Base-by-base conservation (phyloP, 352 stramenopile genomes). In the Pythium vanterpoolii region DNA sequence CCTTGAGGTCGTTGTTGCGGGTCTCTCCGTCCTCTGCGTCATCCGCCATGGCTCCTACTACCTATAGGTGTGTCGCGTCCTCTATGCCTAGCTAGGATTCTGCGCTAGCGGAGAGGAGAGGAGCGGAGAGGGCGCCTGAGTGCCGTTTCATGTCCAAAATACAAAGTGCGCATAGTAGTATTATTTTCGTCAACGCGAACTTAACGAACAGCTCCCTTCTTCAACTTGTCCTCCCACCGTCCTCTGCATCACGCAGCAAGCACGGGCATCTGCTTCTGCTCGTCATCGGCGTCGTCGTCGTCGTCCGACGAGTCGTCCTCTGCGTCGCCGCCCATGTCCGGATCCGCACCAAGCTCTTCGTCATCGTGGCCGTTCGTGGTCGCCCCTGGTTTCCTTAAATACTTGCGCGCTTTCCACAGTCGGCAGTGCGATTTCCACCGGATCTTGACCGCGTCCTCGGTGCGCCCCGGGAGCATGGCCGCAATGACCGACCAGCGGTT, bases 401-500 rank as follows among this genome's bases (percentile, higher is more conserved):
- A 91, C 68, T 91, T 91, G 55, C 79, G 79, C 55, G 81, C 81
- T 50, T 82, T 79, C 83, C 83, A 93, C 23, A 93, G 69, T 45
- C 85, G 83, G 68, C 86, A 93, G 59, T 93, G 74, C 54, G 84
- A 92, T 64, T 97, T 97, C 88, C 89, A 97, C 40, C 87, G 83
- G 69, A 96, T 97, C 83, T 97, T 97, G 56, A 97, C 85, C 13
- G 84, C 83, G 58, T 97, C 93, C 61, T 97, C 89, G 0, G 87
- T 96, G 36, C 90, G 76, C 3, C 90, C 90, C 0, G 83, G 82
- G 24, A 97, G 72, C 75, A 93, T 90, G 21, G 83, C 80, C 1
- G 90, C 90, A 49, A 97, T 96, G 14, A 93, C 80, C 4, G 89
- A 96, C 90, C 90, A 97, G 28, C 86, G 84, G 50, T 96, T 96